A percentile compares a stretch with the other conserved stretches of the same genome.
Conservation (phyloP, 768 basidiomycete species). For the Psilocybe subaeruginosa region DNA sequence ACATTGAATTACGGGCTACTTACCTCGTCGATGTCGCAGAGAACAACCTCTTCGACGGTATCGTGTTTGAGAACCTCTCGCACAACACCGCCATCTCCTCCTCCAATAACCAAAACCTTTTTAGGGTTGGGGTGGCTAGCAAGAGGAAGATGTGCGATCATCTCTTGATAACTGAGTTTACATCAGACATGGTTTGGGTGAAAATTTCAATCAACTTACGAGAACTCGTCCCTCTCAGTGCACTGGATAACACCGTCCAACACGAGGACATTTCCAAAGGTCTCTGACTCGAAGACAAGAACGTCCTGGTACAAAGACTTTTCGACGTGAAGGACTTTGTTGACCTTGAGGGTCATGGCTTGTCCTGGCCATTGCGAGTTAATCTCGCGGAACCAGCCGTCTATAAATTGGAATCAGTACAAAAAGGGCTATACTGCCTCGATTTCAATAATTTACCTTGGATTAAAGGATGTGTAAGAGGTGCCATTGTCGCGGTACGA, state of each 20-base stretch:
- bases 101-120: slow-evolving; percentile 95
- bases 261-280: slow-evolving; percentile 95
- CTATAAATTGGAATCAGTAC: slow-evolving; percentile 27
- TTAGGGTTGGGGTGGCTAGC: slow-evolving; percentile 96
- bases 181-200: background rate
- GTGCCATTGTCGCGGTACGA: slow-evolving; percentile 44
- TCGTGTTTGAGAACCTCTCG: slow-evolving; percentile 96
- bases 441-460: slow-evolving; percentile 36
- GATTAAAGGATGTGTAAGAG: slow-evolving; percentile 59
- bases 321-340: slow-evolving; percentile 92
- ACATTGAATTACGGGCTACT: slow-evolving; percentile 2
- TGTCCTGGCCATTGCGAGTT: slow-evolving; percentile 97
- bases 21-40: slow-evolving; percentile 98
- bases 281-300: slow-evolving; percentile 94
- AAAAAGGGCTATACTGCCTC: background rate
- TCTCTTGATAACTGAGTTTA: slow-evolving; percentile 86
- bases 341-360: slow-evolving; percentile 96
- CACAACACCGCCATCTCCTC: slow-evolving; percentile 97
- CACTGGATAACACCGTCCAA: slow-evolving; percentile 96
- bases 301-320: slow-evolving; percentile 96
- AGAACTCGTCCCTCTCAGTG: slow-evolving; percentile 98
- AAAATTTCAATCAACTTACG: slow-evolving; percentile 55
- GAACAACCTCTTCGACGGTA: slow-evolving; percentile 86
- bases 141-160: slow-evolving; percentile 98
- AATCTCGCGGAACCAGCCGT: slow-evolving; percentile 97